Percentiles rank a stretch among this genome's conserved stretches.
Evolutionary conservation across 768 basidiomycete genomes (phyloP).

Genomic region (Termitomyces sp.): DNA sequence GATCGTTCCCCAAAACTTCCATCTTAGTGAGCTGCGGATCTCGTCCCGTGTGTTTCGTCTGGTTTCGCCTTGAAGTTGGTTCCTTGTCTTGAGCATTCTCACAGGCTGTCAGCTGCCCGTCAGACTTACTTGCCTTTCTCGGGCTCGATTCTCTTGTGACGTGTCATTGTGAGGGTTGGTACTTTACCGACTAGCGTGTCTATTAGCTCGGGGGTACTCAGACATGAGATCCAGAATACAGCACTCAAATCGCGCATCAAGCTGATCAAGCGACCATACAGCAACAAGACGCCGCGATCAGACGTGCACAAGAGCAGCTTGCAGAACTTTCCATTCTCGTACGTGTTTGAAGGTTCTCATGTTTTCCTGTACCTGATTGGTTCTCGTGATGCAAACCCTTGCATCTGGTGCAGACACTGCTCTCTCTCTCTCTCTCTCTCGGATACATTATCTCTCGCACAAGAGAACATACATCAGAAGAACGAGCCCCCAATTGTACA

Average conservation of each 20-base stretch:
- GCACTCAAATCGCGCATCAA: conserved; percentile 27
- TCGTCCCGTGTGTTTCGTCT: too few relatives aligned
- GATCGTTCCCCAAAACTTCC: too few relatives aligned
- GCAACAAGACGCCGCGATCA: conserved; percentile 19
- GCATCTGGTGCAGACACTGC: conserved; percentile 13
- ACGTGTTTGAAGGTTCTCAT: background rate
- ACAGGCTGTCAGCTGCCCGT: too few relatives aligned
- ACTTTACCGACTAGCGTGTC: too few relatives aligned
- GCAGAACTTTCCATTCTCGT: conserved; percentile 30
- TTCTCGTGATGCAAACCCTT: conserved; percentile 1
- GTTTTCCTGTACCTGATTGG: background rate
- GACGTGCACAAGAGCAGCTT: conserved; percentile 22
- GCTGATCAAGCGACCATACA: conserved; percentile 27
- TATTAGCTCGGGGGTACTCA: too few relatives aligned
- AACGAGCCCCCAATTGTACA: background rate
- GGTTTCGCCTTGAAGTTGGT: too few relatives aligned
- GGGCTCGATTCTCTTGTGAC: too few relatives aligned
- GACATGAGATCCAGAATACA: too few relatives aligned
- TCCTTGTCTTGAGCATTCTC: too few relatives aligned
- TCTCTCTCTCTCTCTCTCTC: conserved; percentile 6
- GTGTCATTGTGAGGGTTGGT: too few relatives aligned
- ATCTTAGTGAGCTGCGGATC: too few relatives aligned
- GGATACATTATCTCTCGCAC: conserved; percentile 2
- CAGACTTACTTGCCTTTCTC: too few relatives aligned
- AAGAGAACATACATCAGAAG: background rate